A percentile compares a stretch with the other conserved stretches of the same genome.
Conservation (phyloP, 352 stramenopile genomes). For the Blastocystis sp. region DNA sequence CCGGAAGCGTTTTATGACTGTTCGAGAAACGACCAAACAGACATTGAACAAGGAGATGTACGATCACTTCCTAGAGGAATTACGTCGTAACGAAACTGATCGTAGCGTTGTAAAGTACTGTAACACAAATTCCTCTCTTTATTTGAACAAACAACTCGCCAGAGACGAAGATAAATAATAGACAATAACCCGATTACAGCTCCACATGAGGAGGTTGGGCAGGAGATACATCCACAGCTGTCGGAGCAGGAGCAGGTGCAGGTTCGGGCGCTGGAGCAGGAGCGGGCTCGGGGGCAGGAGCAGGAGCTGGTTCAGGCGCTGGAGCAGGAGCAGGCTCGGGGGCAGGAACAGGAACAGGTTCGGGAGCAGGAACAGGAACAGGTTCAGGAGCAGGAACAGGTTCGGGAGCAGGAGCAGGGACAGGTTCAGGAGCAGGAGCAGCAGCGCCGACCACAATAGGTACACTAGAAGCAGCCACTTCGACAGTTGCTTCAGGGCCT, state of each 20-base stretch:
- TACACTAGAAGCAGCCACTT: not conserved
- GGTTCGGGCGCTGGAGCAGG: not conserved
- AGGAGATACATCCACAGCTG: not conserved
- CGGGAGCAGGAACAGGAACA: not conserved
- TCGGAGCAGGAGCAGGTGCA: not conserved
- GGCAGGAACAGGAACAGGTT: not conserved
- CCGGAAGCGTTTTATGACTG: slow-evolving; percentile 2
- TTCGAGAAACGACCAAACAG: not conserved
- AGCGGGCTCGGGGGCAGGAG: not conserved
- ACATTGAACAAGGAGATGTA: slow-evolving; percentile 14
- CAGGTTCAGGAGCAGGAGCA: not conserved
- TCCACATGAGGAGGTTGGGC: not conserved
- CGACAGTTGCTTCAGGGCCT: not conserved
- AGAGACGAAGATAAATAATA: not conserved
- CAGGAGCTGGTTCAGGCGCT: not conserved
- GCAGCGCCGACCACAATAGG: not conserved
- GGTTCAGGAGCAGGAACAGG: not conserved
- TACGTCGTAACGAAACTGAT: not conserved
- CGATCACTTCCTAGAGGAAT: not conserved
- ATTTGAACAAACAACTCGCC: not conserved
- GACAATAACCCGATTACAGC: not conserved
- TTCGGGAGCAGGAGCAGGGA: slow-evolving; percentile 1
- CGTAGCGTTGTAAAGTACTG: slow-evolving; percentile 24
- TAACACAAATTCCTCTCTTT: not conserved
- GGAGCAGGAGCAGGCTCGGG: not conserved